These are phyloP conservation scores for Beauveria pseudobassiana DNA, from an alignment of 2,329 filamentous ascomycete species.

Conservation along the genomic window DNA sequence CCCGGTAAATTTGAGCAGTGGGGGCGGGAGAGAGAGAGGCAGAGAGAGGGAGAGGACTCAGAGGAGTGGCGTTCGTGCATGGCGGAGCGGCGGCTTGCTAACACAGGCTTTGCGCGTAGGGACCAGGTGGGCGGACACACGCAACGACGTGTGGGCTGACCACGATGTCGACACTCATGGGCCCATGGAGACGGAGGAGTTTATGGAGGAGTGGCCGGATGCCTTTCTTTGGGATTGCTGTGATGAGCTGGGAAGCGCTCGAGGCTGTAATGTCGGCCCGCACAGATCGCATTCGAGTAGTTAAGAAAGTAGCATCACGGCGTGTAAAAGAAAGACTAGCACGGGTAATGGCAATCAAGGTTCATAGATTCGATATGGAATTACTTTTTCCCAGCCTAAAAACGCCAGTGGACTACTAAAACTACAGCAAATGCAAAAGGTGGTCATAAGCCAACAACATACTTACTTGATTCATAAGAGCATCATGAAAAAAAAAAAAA, in stretches of 20 bases:
- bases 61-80: background rate
- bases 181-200: conserved; percentile 13
- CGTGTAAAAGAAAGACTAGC: background rate
- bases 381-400: conserved; percentile 9
- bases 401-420: conserved; percentile 10
- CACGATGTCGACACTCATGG: conserved; percentile 13
- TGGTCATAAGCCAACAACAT: background rate
- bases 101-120: background rate
- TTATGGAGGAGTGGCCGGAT: conserved; percentile 11
- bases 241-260: background rate
- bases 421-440: conserved; percentile 9
- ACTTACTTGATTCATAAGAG: conserved; percentile 13
- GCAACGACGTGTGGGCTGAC: conserved; percentile 13
- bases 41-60: no score
- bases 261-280: conserved; percentile 13
- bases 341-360: background rate
- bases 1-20: background rate
- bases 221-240: conserved; percentile 21
- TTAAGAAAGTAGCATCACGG: no score
- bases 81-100: conserved; percentile 7
- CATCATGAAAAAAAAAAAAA: background rate
- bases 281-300: background rate
- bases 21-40: no score
- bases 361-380: background rate
- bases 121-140: conserved; percentile 5